Conservation (phyloP, 2,329 filamentous ascomycete species). For the Colletotrichum scovillei region DNA sequence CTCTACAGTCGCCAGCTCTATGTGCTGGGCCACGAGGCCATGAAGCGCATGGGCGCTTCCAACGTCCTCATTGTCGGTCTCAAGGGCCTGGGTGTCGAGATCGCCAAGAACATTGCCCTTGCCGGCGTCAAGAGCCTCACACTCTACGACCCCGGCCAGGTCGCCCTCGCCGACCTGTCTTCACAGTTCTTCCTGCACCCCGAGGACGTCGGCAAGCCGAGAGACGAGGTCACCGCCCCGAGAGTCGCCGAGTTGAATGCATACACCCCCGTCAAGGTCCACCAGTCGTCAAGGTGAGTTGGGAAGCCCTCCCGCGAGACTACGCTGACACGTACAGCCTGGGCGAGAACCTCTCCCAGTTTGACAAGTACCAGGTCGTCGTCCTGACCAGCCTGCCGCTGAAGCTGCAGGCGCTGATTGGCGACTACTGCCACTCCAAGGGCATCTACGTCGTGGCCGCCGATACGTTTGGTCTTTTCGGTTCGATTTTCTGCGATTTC, state of each 20-base stretch:
- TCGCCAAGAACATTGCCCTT: conserved; percentile 98
- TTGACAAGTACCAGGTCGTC: conserved; percentile 92
- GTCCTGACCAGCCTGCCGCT: conserved; percentile 89
- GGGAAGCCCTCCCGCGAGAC: too few relatives aligned
- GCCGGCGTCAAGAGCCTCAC: conserved; percentile 98
- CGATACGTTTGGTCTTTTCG: conserved; percentile 94
- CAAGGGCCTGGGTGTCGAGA: conserved; percentile 95
- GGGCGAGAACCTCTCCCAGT: conserved; percentile 79
- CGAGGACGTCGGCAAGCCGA: conserved; percentile 90
- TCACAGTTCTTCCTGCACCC: conserved; percentile 96
- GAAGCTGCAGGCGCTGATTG: conserved; percentile 83
- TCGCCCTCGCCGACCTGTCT: conserved; percentile 88
- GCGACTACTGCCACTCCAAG: conserved; percentile 94
- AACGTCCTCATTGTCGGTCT: conserved; percentile 93
- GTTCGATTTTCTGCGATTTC: conserved; percentile 97
- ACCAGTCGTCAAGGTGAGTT: conserved; percentile 66
- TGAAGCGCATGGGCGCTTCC: conserved; percentile 99
- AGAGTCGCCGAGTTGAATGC: conserved; percentile 95
- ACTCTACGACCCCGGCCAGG: conserved; percentile 88
- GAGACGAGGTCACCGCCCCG: conserved; percentile 87
- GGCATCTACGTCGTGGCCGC: conserved; percentile 90
- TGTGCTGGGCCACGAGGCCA: conserved; percentile 81
- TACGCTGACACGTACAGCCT: conserved; percentile 63
- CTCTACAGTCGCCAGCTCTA: conserved; percentile 82
- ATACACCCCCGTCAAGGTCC: conserved; percentile 90